Base-by-base conservation (phyloP, 164 flowering plant species). In the Umbellularia californica region DNA sequence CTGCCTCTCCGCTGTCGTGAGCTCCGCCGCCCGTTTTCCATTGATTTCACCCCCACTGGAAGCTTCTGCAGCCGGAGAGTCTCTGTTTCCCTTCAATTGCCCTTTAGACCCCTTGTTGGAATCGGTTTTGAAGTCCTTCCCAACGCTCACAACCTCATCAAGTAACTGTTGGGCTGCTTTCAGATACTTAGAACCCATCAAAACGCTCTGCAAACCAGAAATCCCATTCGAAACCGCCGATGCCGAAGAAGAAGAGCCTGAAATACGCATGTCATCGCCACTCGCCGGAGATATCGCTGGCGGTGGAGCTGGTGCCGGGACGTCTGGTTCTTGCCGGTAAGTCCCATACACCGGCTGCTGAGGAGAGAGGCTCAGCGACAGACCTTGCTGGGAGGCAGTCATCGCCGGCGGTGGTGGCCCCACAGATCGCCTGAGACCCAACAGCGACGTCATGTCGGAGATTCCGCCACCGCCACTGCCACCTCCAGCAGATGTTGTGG, bases 61-160 rank as follows among this genome's bases (percentile, higher is more conserved):
- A 17, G 81, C 83, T 25, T 86, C 90, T 65, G 74, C 70, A 3
- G 72, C 72, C 14, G 55, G 81, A 2, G 81, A 55, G 11, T 83
- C 96, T 63, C 84, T 89, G 25, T 72, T 35, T 17, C 66, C 75
- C 74, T 82, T 89, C 24, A 50, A 75, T 74, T 83, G 70, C 33
- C 83, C 86, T 62, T 73, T 77, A 58, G 68, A 73, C 68, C 76
- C 78, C 73, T 83, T 82, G n/a, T 1, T 55, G 2, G 64, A 66
- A 58, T 86, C 90, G 41, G 24, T 70, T 71, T 79, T 84, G 27
- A 82, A 72, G 35, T 83, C 88, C 33, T 72, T 83, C 9, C 88
- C 92, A 1, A 94, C 97, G 69, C 85, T 92, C 10, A 91, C 98
- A 50, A 94, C 95, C 78, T 96, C 99, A 17, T 94, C 97, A 0